Base-by-base conservation (phyloP, 139 green algal species). In the Bryopsis sp. region DNA sequence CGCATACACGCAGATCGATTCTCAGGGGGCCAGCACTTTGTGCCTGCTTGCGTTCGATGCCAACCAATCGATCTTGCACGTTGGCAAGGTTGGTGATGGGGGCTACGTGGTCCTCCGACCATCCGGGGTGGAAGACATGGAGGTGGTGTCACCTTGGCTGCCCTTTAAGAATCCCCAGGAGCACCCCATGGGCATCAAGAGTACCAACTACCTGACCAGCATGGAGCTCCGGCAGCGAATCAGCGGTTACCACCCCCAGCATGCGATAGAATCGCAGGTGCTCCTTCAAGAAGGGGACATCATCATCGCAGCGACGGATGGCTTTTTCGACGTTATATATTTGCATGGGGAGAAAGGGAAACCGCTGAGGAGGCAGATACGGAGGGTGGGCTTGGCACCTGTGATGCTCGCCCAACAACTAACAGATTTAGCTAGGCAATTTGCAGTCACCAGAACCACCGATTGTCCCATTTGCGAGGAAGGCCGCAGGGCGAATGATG, bases 31-130 rank as follows among this genome's bases (percentile, higher is more conserved):
- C 43, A 54, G 15, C 15, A 54, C 43, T 11, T 26, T 54, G 15
- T 54, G 43, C 43, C 43, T 54, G 15, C 43, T 54, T 11, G 43
- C 43, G 15, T 19, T 54, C 15, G 43, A 54, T 19, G 11, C 43
- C 43, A 54, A 26, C 15, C 43, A 54, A 19, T 54, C 43, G 15
- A 54, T 19, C 11, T 19, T 54, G 43, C 43, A 54, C 43, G 43
- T 54, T 11, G 43, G 15, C 43, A 54, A 54, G 43, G 43, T 54
- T 11, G 43, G 43, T 19, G 43, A 54, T 19, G 43, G 43, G 15
- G 43, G 43, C 43, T 54, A 54, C 43, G 43, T 54, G 43, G 43
- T 54, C 43, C 43, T 54, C 43, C 43, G 43, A 11, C 43, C 43
- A 11, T 11, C 15, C 43, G 43, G 43, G 15, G 15, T 19, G 43